Conservation (phyloP, 129 eudicot species). For the sunflower (Helianthus annuus) region HanXRQr2.0-SUNRISE NC_035447.2:98383213-98383712, state of each 20-base stretch:
- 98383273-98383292: background rate
- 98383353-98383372: background rate
- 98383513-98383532: slow-evolving; percentile 38
- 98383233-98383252: too few species aligned
- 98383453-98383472: slow-evolving; percentile 11
- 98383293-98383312: slow-evolving; percentile 11
- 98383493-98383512: slow-evolving; percentile 28
- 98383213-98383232: too few species aligned
- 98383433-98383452: slow-evolving; percentile 36
- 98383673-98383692: slow-evolving; percentile 26
- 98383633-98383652: slow-evolving; percentile 55
- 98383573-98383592: slow-evolving; percentile 53
- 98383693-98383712: slow-evolving; percentile 37
- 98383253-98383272: background rate
- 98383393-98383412: background rate
- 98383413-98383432: slow-evolving; percentile 8
- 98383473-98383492: slow-evolving; percentile 77
- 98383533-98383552: slow-evolving; percentile 32
- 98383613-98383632: slow-evolving; percentile 31
- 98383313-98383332: slow-evolving; percentile 29
- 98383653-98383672: slow-evolving; percentile 77
- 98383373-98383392: background rate
- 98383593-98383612: background rate
- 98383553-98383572: slow-evolving; percentile 59
- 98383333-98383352: slow-evolving; percentile 5